Evolutionary conservation across 257 asterid species (phyloP).

Genomic region (Linderniella brevidens): DNA sequence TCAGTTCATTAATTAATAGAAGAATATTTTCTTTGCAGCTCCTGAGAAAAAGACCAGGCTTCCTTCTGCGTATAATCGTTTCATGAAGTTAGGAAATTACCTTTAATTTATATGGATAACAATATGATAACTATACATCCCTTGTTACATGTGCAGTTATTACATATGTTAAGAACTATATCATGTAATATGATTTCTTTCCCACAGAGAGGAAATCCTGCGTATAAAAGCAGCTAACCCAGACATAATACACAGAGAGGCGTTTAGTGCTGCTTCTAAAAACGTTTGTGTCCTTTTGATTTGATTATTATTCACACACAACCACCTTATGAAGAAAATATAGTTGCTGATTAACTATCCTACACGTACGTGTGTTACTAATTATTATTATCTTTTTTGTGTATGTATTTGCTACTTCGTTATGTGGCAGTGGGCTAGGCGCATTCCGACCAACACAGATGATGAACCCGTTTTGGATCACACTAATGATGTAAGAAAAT

Average conservation of each 20-base stretch:
- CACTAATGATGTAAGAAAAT: slow-evolving; percentile 33
- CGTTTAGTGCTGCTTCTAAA: slow-evolving; percentile 95
- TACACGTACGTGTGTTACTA: neutral
- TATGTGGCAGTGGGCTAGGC: slow-evolving; percentile 89
- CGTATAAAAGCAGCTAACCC: slow-evolving; percentile 88
- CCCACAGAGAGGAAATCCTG: slow-evolving; percentile 73
- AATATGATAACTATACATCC: neutral
- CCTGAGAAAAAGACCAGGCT: slow-evolving; percentile 97
- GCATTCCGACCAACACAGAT: slow-evolving; percentile 47
- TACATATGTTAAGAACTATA: neutral
- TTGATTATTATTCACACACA: too few species aligned
- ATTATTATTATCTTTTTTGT: neutral
- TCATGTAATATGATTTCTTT: neutral
- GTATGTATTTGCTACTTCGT: neutral
- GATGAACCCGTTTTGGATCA: slow-evolving; percentile 23
- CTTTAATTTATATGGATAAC: neutral
- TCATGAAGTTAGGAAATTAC: slow-evolving; percentile 63
- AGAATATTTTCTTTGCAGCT: slow-evolving; percentile 28
- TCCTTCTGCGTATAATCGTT: slow-evolving; percentile 96
- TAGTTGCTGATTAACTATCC: neutral
- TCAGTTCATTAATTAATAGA: neutral
- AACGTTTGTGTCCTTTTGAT: slow-evolving; percentile 25
- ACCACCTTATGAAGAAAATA: neutral
- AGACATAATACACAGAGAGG: slow-evolving; percentile 95
- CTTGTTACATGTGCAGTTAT: neutral